These are phyloP conservation scores for Ogataea sp. DNA, from an alignment of 805 yeast species.

Conservation along the genomic window DNA sequence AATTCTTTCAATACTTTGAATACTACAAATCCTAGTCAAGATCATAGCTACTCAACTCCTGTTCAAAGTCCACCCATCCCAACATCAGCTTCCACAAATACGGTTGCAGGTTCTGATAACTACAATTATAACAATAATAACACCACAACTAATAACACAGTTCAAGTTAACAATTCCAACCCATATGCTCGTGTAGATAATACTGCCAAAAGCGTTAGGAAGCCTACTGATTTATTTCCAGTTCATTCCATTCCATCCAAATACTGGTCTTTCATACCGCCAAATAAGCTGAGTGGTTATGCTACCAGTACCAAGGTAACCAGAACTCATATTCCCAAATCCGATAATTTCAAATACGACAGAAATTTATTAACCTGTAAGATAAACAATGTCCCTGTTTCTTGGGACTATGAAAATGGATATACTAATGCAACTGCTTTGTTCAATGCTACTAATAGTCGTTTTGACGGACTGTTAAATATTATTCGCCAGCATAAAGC, in stretches of 20 bases:
- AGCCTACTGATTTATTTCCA: background rate
- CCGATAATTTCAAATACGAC: background rate
- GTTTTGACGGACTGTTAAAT: background rate
- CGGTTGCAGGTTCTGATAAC: too few species aligned
- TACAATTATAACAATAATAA: too few species aligned
- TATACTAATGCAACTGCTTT: background rate
- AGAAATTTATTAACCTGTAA: background rate
- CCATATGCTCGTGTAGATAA: background rate
- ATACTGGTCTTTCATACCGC: background rate
- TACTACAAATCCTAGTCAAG: too few species aligned
- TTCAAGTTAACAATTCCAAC: too few species aligned
- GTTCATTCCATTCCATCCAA: background rate
- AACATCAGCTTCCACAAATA: too few species aligned
- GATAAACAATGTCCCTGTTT: background rate
- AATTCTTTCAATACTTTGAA: too few species aligned
- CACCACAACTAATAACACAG: too few species aligned
- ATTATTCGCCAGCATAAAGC: background rate
- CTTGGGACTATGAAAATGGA: slow-evolving; percentile 2
- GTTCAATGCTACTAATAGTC: background rate
- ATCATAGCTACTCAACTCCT: too few species aligned
- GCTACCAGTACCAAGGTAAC: background rate
- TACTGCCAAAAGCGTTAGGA: background rate
- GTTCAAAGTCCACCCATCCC: too few species aligned
- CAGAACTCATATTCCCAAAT: background rate
- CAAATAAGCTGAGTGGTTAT: background rate